Conservation (phyloP, 352 stramenopile genomes). For the Aphanomyces stellatus region DNA sequence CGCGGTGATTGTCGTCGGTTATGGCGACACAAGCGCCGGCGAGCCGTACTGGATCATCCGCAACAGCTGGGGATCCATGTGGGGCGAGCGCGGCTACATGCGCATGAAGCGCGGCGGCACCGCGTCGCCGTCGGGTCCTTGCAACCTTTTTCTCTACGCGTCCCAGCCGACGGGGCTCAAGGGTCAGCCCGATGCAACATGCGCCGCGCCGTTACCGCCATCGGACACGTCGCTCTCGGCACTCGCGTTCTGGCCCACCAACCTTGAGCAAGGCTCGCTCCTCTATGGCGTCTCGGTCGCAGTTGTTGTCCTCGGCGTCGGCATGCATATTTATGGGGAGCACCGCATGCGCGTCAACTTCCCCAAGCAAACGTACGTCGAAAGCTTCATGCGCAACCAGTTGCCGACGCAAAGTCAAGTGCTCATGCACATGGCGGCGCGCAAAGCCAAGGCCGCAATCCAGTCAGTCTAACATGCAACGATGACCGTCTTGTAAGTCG, state of each 20-base stretch:
- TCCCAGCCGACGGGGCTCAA: constrained; percentile 1
- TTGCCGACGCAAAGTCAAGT: constrained; percentile 12
- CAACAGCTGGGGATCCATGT: constrained; percentile 87
- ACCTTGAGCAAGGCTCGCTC: constrained; percentile 6
- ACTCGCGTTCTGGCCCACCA: neutral
- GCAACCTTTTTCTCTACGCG: constrained; percentile 16
- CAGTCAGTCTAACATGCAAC: neutral
- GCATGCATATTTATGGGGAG: neutral
- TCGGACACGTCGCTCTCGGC: neutral
- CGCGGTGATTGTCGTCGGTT: constrained; percentile 80
- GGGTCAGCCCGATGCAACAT: neutral
- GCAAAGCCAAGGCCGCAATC: constrained; percentile 6
- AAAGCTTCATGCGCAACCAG: constrained; percentile 18
- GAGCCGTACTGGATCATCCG: constrained; percentile 85
- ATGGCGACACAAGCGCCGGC: constrained; percentile 54
- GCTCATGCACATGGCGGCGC: constrained; percentile 14
- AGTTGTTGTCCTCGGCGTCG: constrained; percentile 6
- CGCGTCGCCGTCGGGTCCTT: constrained; percentile 2
- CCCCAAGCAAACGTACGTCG: constrained; percentile 17
- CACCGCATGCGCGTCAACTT: neutral
- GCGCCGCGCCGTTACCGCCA: neutral
- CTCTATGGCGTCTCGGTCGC: constrained; percentile 8
- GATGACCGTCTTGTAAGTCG: no score
- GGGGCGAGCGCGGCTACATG: constrained; percentile 78
- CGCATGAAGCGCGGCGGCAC: constrained; percentile 37